Percentiles rank a stretch among this genome's conserved stretches.
phyloP scores from a whole-genome alignment of 345 rosid species.

The Aegle marmelos region DNA sequence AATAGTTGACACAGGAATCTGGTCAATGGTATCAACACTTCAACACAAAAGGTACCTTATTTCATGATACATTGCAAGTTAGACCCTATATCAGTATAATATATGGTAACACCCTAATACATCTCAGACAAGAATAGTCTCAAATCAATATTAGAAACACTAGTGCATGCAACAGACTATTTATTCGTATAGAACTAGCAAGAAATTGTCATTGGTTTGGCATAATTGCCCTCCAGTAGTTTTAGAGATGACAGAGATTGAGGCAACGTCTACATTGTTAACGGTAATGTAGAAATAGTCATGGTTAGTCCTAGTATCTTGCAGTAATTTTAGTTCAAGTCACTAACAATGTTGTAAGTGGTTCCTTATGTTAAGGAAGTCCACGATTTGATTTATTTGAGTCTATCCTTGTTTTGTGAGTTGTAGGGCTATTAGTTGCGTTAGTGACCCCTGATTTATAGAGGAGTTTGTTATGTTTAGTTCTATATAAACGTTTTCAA shows the following conservation, averaged over 20 bases:
- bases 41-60: background rate
- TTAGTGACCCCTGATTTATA: too few relatives aligned
- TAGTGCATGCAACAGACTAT: background rate
- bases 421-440: too few relatives aligned
- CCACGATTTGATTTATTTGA: too few relatives aligned
- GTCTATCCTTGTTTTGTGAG: too few relatives aligned
- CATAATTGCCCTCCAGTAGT: conserved; percentile 95
- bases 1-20: background rate
- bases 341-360: too few relatives aligned
- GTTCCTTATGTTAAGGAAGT: too few relatives aligned
- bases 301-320: background rate
- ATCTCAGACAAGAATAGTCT: background rate
- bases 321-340: too few relatives aligned
- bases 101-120: background rate
- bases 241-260: conserved; percentile 80
- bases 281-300: background rate
- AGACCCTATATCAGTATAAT: background rate
- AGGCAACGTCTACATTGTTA: conserved; percentile 76
- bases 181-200: background rate
- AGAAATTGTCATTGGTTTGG: background rate
- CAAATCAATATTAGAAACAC: background rate
- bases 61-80: background rate
- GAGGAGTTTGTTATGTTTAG: too few relatives aligned
- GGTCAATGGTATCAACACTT: background rate
- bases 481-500: too few relatives aligned